A percentile compares a stretch with the other conserved stretches of the same genome.
phyloP scores from a whole-genome alignment of 2,329 filamentous ascomycete genomes.

The Didymosphaeria variabile region DNA sequence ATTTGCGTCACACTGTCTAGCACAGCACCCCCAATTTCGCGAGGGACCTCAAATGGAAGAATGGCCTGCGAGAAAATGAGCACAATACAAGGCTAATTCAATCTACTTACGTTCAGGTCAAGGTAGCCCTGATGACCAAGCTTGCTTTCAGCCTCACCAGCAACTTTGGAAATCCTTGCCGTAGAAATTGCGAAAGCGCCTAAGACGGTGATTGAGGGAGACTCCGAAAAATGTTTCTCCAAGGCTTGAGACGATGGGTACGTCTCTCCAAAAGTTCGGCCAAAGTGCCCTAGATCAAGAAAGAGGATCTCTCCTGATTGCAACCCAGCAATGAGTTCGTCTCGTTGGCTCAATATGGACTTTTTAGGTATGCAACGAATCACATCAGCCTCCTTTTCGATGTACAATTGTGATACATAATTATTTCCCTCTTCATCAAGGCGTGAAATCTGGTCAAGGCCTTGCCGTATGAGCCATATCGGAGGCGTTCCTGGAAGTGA shows the following conservation, averaged over 20 bases:
- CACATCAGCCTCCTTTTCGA: constrained; percentile 21
- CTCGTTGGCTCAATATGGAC: constrained; percentile 27
- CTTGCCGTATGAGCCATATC: constrained; percentile 31
- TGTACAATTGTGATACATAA: constrained; percentile 25
- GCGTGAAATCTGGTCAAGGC: constrained; percentile 14
- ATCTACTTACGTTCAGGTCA: constrained; percentile 32
- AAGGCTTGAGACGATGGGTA: constrained; percentile 29
- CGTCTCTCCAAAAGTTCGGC: constrained; percentile 25
- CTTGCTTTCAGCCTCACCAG: constrained; percentile 22
- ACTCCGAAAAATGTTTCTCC: constrained; percentile 20
- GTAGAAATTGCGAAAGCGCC: constrained; percentile 36
- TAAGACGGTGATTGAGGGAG: constrained; percentile 23
- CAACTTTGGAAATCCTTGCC: constrained; percentile 29
- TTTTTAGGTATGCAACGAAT: constrained; percentile 37
- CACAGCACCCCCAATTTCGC: constrained; percentile 19
- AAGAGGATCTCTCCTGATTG: constrained; percentile 31
- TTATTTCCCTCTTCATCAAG: constrained; percentile 18
- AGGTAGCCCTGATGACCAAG: constrained; percentile 30
- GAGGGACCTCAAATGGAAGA: constrained; percentile 23
- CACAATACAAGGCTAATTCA: background rate
- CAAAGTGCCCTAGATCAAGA: constrained; percentile 32
- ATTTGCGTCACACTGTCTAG: constrained; percentile 23
- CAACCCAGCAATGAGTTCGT: constrained; percentile 28
- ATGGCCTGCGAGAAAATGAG: constrained; percentile 1
- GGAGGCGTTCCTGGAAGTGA: constrained; percentile 35